These are phyloP conservation scores for Sporisorium scitamineum DNA, from an alignment of 1,284 basidiomycete genomes.

Conservation along the genomic window DNA sequence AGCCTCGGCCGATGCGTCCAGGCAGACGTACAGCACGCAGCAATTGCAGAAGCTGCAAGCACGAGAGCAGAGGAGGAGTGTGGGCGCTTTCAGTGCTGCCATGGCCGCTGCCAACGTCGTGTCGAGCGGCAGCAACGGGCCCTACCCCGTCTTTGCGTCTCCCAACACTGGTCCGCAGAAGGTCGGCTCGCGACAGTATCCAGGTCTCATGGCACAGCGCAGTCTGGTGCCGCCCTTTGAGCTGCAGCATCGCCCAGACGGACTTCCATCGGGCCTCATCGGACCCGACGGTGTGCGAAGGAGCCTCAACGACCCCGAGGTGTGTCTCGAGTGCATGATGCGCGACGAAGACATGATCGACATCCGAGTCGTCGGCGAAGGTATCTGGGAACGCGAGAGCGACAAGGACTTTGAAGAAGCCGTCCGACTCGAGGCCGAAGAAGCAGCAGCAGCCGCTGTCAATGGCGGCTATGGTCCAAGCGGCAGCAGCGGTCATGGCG, in stretches of 20 bases:
- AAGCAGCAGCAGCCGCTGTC: conserved; percentile 25
- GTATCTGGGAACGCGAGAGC: conserved; percentile 90
- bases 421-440: conserved; percentile 75
- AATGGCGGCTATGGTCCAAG: conserved; percentile 4
- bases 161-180: conserved; percentile 33
- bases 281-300: conserved; percentile 62
- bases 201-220: conserved; percentile 64
- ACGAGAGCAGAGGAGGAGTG: conserved; percentile 58
- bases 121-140: conserved; percentile 60
- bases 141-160: conserved; percentile 61
- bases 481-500: conserved; percentile 28
- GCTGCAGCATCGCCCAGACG: conserved; percentile 66
- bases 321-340: conserved; percentile 98
- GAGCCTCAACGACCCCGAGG: conserved; percentile 73
- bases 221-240: conserved; percentile 67
- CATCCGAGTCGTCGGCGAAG: conserved; percentile 85
- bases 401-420: conserved; percentile 86
- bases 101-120: conserved; percentile 56
- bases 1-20: conserved; percentile 7
- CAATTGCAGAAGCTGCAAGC: conserved; percentile 62
- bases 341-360: conserved; percentile 98
- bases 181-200: conserved; percentile 54
- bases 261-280: conserved; percentile 59
- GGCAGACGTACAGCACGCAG: conserved; percentile 55
- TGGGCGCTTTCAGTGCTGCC: conserved; percentile 58